Evolutionary conservation across 2,329 filamentous ascomycete species (phyloP).

Genomic region (Diaporthe sp.): DNA sequence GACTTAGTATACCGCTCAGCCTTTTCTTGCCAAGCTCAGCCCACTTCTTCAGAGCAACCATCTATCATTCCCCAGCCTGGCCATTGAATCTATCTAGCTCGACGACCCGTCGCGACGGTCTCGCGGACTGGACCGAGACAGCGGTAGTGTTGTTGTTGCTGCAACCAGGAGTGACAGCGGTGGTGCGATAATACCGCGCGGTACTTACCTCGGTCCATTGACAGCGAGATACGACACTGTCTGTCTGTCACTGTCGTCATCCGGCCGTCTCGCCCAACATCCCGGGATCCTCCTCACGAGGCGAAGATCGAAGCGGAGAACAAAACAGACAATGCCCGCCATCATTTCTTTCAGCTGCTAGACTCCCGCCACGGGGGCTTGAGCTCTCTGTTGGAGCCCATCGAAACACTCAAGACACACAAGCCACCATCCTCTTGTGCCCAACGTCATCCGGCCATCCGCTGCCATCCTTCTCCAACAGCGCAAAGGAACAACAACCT

Average conservation of each 20-base stretch:
- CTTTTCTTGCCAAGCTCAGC: not conserved
- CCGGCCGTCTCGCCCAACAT: not conserved
- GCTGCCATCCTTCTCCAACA: not conserved
- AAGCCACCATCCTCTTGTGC: constrained; percentile 24
- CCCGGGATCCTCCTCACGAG: constrained; percentile 9
- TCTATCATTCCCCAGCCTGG: not conserved
- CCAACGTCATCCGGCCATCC: constrained; percentile 16
- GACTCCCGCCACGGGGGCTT: constrained; percentile 15
- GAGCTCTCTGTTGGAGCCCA: not conserved
- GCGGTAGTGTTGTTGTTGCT: not conserved
- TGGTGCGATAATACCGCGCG: not conserved
- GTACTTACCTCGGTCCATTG: not conserved
- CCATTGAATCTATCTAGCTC: not conserved
- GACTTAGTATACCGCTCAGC: not conserved
- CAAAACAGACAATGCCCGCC: constrained; percentile 17
- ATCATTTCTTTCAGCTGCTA: constrained; percentile 7
- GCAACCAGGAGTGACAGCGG: not conserved
- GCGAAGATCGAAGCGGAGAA: not conserved
- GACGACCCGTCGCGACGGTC: constrained; percentile 4
- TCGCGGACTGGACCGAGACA: constrained; percentile 18
- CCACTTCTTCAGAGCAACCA: not conserved
- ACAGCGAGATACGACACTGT: constrained; percentile 17
- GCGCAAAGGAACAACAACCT: constrained; percentile 24
- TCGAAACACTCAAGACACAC: not conserved
- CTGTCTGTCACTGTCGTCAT: constrained; percentile 19